phyloP scores from a whole-genome alignment of 352 stramenopile species.

The Globisporangium paroecandrum region DNA sequence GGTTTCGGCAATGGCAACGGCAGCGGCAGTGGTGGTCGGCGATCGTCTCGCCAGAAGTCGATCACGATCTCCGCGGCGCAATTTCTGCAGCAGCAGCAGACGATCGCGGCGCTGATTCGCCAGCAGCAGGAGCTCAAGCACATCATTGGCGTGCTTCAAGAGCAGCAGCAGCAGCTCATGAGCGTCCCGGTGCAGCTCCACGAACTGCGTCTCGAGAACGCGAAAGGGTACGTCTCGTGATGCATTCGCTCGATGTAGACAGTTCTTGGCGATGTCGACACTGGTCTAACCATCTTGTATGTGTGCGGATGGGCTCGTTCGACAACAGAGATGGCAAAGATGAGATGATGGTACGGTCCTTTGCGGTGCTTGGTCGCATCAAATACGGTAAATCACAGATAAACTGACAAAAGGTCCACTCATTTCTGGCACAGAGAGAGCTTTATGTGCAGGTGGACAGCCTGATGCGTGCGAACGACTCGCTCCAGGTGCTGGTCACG shows the following conservation, averaged over 20 bases:
- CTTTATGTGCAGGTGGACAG: conserved; percentile 56
- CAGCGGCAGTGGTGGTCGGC: background rate
- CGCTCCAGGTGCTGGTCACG: conserved; percentile 56
- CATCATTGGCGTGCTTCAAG: conserved; percentile 66
- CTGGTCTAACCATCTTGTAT: conserved; percentile 8
- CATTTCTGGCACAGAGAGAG: conserved; percentile 35
- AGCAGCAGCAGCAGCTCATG: conserved; percentile 78
- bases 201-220: conserved; percentile 56
- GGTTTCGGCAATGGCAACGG: background rate
- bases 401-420: background rate
- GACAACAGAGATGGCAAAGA: conserved; percentile 38
- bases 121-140: conserved; percentile 86
- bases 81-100: conserved; percentile 79
- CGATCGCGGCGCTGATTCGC: conserved; percentile 74
- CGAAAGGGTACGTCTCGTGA: conserved; percentile 33
- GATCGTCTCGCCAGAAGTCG: conserved; percentile 38
- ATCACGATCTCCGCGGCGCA: conserved; percentile 69
- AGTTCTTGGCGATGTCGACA: background rate
- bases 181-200: conserved; percentile 61
- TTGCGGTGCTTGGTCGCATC: background rate
- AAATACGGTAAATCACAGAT: background rate
- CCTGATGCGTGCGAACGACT: conserved; percentile 58
- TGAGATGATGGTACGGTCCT: conserved; percentile 43
- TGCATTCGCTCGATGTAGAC: background rate
- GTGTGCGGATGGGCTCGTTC: conserved; percentile 6